Percentiles rank a stretch among this genome's conserved stretches.
These are phyloP conservation scores for Plectranthus barbatus DNA, from an alignment of 257 asterid genomes.

Conservation along the genomic window DNA sequence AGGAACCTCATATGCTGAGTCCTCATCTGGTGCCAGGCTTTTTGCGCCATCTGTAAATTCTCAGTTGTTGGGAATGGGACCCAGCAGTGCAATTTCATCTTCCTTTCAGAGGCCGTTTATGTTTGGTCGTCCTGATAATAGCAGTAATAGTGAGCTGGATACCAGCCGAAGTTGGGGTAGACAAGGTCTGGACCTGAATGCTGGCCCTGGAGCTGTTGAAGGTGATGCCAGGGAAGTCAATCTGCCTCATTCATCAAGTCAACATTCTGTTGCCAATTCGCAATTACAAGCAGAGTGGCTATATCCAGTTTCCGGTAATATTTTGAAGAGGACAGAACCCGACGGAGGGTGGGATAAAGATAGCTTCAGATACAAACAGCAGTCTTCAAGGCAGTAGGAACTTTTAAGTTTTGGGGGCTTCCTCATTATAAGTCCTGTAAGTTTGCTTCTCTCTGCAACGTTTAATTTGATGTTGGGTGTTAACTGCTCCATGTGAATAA, in stretches of 20 bases:
- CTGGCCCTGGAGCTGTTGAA: constrained; percentile 68
- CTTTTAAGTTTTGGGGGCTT: background rate
- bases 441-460: constrained; percentile 12
- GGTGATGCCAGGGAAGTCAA: constrained; percentile 53
- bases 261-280: constrained; percentile 50
- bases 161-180: constrained; percentile 58
- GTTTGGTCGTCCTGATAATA: constrained; percentile 42
- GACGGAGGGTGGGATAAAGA: constrained; percentile 77
- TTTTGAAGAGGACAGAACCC: constrained; percentile 65
- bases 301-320: constrained; percentile 42
- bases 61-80: constrained; percentile 36
- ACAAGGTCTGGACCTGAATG: constrained; percentile 79
- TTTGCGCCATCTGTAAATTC: constrained; percentile 46
- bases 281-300: constrained; percentile 54
- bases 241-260: constrained; percentile 40
- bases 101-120: constrained; percentile 67
- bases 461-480: background rate
- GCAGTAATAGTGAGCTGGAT: constrained; percentile 37
- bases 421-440: constrained; percentile 13
- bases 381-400: constrained; percentile 59
- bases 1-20: constrained; percentile 41
- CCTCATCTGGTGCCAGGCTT: constrained; percentile 58
- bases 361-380: constrained; percentile 53
- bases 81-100: constrained; percentile 44
- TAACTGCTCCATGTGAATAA: background rate